Conservation (phyloP, 192 early-diverging fungal species). For the Backusella westeae region DNA sequence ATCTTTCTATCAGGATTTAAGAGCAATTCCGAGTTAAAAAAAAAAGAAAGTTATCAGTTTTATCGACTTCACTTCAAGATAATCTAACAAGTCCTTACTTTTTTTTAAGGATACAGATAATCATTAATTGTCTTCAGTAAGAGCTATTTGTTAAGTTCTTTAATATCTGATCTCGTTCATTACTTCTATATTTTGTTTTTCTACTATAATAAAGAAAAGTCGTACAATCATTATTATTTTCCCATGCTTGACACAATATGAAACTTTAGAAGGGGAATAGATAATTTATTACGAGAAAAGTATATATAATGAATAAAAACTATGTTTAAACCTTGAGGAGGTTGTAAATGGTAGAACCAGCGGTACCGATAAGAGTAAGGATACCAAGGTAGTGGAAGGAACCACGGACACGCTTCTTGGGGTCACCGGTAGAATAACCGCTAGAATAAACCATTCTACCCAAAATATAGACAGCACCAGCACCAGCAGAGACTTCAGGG, state of each 20-base stretch:
- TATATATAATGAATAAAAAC: not conserved
- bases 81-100: not conserved
- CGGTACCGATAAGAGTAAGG: constrained; percentile 46
- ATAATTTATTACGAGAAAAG: not conserved
- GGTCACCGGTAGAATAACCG: constrained; percentile 60
- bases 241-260: not conserved
- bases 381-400: constrained; percentile 50
- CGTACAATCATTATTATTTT: not conserved
- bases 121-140: not conserved
- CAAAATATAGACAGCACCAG: constrained; percentile 47
- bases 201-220: not conserved
- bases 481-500: constrained; percentile 51
- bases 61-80: not conserved
- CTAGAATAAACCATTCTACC: constrained; percentile 52
- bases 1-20: not conserved
- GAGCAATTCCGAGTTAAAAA: not conserved
- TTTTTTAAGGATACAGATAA: not conserved
- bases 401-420: constrained; percentile 53
- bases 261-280: not conserved
- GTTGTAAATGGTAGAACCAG: constrained; percentile 39
- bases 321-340: constrained; percentile 24
- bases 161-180: not conserved
- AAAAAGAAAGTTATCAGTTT: not conserved
- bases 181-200: not conserved
- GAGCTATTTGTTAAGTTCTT: not conserved